phyloP scores from a whole-genome alignment of 2,329 filamentous ascomycete genomes.

The Fusarium lateritium region DNA sequence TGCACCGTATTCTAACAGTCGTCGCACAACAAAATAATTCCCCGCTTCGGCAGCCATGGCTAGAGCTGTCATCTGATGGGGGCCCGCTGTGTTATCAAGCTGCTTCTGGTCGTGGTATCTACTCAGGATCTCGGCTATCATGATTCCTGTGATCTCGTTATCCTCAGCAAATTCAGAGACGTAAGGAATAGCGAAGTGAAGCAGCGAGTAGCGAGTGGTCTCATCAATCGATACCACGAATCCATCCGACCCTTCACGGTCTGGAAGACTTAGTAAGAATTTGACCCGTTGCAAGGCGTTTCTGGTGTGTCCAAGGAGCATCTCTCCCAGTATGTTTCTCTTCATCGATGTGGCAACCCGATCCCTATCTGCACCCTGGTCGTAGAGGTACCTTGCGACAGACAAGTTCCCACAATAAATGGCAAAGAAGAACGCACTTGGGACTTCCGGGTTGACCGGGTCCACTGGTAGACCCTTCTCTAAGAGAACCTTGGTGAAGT shows the following conservation, averaged over 20 bases:
- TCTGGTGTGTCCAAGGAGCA: background rate
- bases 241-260: constrained; percentile 5
- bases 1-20: background rate
- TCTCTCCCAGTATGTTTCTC: constrained; percentile 2
- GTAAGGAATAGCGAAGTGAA: background rate
- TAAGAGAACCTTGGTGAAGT: background rate
- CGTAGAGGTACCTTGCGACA: constrained; percentile 3
- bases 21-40: background rate
- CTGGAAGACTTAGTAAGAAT: background rate
- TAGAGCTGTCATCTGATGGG: constrained; percentile 6
- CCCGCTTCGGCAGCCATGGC: constrained; percentile 4
- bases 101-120: background rate
- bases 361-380: constrained; percentile 5
- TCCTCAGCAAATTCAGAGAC: background rate
- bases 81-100: constrained; percentile 7
- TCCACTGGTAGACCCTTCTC: background rate
- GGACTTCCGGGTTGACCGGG: background rate
- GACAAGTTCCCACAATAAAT: background rate
- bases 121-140: background rate
- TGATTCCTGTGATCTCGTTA: background rate
- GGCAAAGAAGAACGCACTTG: constrained; percentile 6
- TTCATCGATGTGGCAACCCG: background rate
- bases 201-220: background rate
- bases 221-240: background rate
- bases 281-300: background rate